Base-by-base conservation (phyloP, 371 early-diverging fungal species). In the Mortierella sp. region DNA sequence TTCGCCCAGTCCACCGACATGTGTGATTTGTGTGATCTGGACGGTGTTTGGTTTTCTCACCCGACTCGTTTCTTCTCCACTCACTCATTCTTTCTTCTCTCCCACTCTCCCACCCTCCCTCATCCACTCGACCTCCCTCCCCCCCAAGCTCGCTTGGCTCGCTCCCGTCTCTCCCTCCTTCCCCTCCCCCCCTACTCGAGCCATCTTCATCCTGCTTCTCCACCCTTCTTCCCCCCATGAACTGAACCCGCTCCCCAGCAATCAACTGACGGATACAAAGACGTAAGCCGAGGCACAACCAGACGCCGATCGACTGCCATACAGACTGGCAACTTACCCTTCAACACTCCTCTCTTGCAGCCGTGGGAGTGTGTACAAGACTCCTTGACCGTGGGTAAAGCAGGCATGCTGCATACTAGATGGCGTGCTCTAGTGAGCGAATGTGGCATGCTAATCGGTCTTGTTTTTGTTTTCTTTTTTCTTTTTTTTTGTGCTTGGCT, bases 401-500 rank as follows among this genome's bases (percentile, higher is more conserved):
- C 19, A 16, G 5, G n/a, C 44, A 5, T 43, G 14, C 44, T 5
- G 5, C 44, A 4, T 43, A 7, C 34, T 34, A 10, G 34, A 34
- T 34, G 34, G 34, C n/a, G 34, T 34, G 34, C 34, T 34, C 34
- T 7, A 10, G 10, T 4, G 34, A 10, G 34, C 7, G 34, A 10
- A 34, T 7, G 34, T 10, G 34, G 34, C 10, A 34, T 34, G 10
- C 27, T 31, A 54, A 54, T 39, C 63, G 37, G 16, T 55, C 46
- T 22, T 17, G 13, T 49, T 25, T 56, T 9, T 56, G 13, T 53
- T 29, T 53, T 54, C n/a, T 47, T 47, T 16, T 55, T 48, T 63
- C 29, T 25, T 34, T 55, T 59, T 48, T 40, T 49, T 60, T 21
- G n/a, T 54, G 28, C 39, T 44, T 50, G 31, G 53, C 39, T 29